A percentile compares a stretch with the other conserved stretches of the same genome.
phyloP scores from a whole-genome alignment of 1,284 basidiomycete genomes.

The Malassezia psittaci region DNA sequence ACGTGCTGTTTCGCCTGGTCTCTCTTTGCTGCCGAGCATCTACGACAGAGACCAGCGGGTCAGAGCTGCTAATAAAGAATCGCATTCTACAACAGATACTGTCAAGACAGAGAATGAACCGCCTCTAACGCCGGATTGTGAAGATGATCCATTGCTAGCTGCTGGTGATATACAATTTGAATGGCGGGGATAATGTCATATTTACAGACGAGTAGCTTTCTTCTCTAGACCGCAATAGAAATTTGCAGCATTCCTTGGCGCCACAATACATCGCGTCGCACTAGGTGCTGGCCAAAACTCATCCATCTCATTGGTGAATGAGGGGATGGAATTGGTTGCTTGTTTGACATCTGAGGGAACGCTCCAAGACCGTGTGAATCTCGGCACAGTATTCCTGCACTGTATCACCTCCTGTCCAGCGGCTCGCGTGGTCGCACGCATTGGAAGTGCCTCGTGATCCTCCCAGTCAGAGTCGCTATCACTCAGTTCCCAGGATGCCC shows the following conservation, averaged over 20 bases:
- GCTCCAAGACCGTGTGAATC: neutral
- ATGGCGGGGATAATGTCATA: slow-evolving; percentile 23
- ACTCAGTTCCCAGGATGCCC: slow-evolving; percentile 27
- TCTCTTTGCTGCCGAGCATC: neutral
- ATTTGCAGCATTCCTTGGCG: neutral
- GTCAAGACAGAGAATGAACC: neutral
- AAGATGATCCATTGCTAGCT: slow-evolving; percentile 30
- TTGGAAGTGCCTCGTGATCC: slow-evolving; percentile 19
- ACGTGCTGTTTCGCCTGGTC: neutral
- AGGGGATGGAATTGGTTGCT: neutral
- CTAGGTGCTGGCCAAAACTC: slow-evolving; percentile 16
- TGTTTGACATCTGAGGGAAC: neutral
- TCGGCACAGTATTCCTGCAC: neutral
- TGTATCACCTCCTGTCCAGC: slow-evolving; percentile 40
- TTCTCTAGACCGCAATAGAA: neutral
- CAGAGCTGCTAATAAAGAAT: too few species aligned
- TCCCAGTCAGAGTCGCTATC: slow-evolving; percentile 26
- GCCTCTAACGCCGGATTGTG: neutral
- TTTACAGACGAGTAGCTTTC: neutral
- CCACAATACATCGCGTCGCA: slow-evolving; percentile 1
- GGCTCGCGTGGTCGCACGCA: slow-evolving; percentile 37
- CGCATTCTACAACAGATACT: neutral
- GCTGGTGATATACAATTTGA: slow-evolving; percentile 45
- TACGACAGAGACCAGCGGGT: neutral
- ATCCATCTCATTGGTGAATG: neutral